A percentile compares a stretch with the other conserved stretches of the same genome.
Evolutionary conservation across 306 rosid species (phyloP).

Genomic region (Corylus avellana): DNA sequence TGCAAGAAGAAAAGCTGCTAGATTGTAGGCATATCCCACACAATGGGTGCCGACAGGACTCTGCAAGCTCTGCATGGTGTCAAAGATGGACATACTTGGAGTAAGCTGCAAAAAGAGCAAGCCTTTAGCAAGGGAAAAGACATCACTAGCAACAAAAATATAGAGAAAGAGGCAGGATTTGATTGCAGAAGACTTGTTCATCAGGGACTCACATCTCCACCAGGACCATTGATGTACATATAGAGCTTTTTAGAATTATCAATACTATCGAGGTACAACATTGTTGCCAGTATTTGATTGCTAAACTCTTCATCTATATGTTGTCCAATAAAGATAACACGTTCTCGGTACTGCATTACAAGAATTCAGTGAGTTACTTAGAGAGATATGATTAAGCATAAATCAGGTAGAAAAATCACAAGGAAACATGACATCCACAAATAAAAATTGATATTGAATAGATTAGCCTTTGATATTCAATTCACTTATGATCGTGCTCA

Average conservation of each 20-base stretch:
- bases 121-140: slow-evolving; percentile 26
- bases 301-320: slow-evolving; percentile 86
- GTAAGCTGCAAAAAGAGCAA: slow-evolving; percentile 74
- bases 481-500: neutral
- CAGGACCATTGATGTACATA: slow-evolving; percentile 89
- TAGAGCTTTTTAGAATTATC: slow-evolving; percentile 61
- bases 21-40: slow-evolving; percentile 75
- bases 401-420: slow-evolving; percentile 16
- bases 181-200: slow-evolving; percentile 16
- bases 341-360: slow-evolving; percentile 87
- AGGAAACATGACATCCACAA: slow-evolving; percentile 19
- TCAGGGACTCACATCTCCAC: slow-evolving; percentile 86
- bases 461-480: neutral
- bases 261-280: slow-evolving; percentile 87
- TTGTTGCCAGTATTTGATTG: slow-evolving; percentile 86
- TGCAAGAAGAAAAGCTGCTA: slow-evolving; percentile 83
- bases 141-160: slow-evolving; percentile 15
- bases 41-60: slow-evolving; percentile 85
- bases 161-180: slow-evolving; percentile 21
- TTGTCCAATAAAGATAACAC: slow-evolving; percentile 80
- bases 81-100: slow-evolving; percentile 85
- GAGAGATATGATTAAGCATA: slow-evolving; percentile 22
- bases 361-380: slow-evolving; percentile 22
- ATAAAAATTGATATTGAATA: slow-evolving; percentile 11
- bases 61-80: slow-evolving; percentile 89